phyloP scores from a whole-genome alignment of 1,284 basidiomycete species.

The Flammula alnicola region DNA sequence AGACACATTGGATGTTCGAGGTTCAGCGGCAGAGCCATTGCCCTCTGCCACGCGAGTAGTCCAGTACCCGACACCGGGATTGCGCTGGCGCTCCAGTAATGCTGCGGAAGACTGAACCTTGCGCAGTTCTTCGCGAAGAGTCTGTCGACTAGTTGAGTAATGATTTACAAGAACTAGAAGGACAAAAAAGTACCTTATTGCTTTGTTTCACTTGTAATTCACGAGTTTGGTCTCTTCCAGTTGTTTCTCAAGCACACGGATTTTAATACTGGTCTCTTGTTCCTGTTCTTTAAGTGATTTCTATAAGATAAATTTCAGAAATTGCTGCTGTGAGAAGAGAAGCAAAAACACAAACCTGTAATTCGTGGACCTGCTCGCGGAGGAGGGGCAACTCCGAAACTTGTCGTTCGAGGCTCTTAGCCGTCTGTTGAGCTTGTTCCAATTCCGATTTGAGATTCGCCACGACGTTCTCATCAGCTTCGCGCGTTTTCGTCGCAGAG shows the following conservation, averaged over 20 bases:
- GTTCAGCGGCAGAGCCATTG: conserved; percentile 30
- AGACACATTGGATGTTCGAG: conserved; percentile 52
- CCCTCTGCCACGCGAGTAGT: conserved; percentile 50
- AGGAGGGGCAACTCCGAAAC: conserved; percentile 52
- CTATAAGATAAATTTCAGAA: conserved; percentile 36
- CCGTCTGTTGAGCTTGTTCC: conserved; percentile 54
- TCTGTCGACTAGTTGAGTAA: too few relatives aligned
- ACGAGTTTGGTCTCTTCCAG: conserved; percentile 66
- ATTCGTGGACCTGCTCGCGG: conserved; percentile 56
- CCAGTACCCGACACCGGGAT: conserved; percentile 95
- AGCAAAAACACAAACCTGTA: conserved; percentile 52
- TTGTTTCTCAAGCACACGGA: conserved; percentile 55
- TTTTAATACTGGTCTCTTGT: conserved; percentile 48
- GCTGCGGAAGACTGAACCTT: conserved; percentile 92
- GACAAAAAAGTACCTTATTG: conserved; percentile 65
- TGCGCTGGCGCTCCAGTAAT: conserved; percentile 86
- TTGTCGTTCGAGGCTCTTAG: conserved; percentile 49
- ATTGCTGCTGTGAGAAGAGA: background rate
- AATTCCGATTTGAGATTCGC: conserved; percentile 60
- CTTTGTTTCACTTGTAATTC: conserved; percentile 69
- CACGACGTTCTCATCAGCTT: conserved; percentile 63
- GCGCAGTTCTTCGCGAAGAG: conserved; percentile 86
- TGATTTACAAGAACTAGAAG: background rate
- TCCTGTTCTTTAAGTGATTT: conserved; percentile 47
- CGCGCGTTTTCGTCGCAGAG: conserved; percentile 56